Evolutionary conservation across 2,329 filamentous ascomycete genomes (phyloP).

Genomic region (Aspergillus neoniger): DNA sequence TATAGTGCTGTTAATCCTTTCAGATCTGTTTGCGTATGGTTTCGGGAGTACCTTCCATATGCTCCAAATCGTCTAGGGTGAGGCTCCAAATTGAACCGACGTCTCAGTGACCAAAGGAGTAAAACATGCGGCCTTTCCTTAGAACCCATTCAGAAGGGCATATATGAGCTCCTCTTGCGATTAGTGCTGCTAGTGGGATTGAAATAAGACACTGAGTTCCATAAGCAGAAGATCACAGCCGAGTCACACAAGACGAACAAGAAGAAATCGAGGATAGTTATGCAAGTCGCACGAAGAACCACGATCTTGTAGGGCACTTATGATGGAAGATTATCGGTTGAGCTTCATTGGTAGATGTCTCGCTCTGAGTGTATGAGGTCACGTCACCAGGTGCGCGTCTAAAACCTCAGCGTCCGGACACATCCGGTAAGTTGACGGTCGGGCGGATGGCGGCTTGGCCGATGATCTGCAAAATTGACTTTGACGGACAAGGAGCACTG

Average conservation of each 20-base stretch:
- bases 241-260: not conserved
- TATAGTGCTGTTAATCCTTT: too few species aligned
- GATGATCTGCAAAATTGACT: not conserved
- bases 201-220: not conserved
- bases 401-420: not conserved
- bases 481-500: not conserved
- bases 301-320: not conserved
- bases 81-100: too few species aligned
- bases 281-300: not conserved
- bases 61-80: too few species aligned
- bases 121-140: too few species aligned
- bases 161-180: too few species aligned
- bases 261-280: not conserved
- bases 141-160: too few species aligned
- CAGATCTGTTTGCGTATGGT: too few species aligned
- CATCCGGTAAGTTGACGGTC: not conserved
- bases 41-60: too few species aligned
- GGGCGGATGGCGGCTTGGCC: conserved; percentile 3
- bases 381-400: not conserved
- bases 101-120: too few species aligned
- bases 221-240: too few species aligned
- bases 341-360: not conserved
- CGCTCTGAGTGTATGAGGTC: not conserved
- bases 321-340: not conserved
- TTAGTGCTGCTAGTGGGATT: not conserved